Percentiles rank a stretch among this genome's conserved stretches.
These are phyloP conservation scores for Xylaria hypoxylon DNA, from an alignment of 2,329 filamentous ascomycete genomes.

Conservation along the genomic window DNA sequence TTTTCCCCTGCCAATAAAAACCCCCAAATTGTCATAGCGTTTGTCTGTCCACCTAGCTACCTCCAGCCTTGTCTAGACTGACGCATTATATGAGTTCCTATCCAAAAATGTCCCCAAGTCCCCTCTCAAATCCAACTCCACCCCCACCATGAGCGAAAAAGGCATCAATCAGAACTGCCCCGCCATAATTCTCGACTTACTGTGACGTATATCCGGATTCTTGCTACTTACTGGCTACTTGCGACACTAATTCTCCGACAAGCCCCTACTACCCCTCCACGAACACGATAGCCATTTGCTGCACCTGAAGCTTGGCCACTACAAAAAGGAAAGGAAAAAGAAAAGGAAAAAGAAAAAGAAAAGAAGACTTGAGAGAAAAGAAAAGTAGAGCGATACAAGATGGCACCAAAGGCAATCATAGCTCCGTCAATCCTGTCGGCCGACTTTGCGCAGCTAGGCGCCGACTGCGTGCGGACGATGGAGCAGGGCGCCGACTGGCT, in stretches of 20 bases:
- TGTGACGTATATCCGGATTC: conserved; percentile 43
- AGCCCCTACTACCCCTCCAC: not conserved
- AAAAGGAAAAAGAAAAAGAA: not conserved
- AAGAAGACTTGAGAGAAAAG: too few relatives aligned
- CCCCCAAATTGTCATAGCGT: too few relatives aligned
- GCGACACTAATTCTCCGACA: not conserved
- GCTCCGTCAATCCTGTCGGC: conserved; percentile 98
- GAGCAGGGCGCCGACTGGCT: conserved; percentile 89
- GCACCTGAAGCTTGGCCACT: not conserved
- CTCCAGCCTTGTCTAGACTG: too few relatives aligned
- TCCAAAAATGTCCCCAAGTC: not conserved
- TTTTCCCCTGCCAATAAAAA: too few relatives aligned
- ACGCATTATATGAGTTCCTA: too few relatives aligned
- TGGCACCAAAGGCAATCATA: conserved; percentile 93
- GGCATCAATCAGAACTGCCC: conserved; percentile 40
- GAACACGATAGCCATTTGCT: not conserved
- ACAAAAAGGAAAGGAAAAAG: not conserved
- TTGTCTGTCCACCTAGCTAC: too few relatives aligned
- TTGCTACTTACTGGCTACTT: not conserved
- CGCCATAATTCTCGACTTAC: conserved; percentile 36
- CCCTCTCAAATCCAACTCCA: conserved; percentile 18
- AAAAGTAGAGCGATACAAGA: conserved; percentile 53
- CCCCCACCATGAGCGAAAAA: conserved; percentile 35
- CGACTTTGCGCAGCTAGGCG: conserved; percentile 90
- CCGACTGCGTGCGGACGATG: conserved; percentile 88